A percentile compares a stretch with the other conserved stretches of the same genome.
phyloP scores from a whole-genome alignment of 495 filamentous ascomycete genomes.

The Bryoglossum gracile region DNA sequence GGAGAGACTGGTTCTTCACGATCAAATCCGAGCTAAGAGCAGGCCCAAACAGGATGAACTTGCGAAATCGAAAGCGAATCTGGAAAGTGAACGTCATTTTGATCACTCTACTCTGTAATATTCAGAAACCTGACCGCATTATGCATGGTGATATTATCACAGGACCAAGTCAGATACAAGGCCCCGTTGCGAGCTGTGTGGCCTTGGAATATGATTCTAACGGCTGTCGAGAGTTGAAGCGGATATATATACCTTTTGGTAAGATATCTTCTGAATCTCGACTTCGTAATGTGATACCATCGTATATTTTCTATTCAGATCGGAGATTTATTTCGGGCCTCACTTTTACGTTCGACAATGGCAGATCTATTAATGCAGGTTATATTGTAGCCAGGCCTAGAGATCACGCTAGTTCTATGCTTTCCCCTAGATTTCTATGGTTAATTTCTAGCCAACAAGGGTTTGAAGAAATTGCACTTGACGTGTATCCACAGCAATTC shows the following conservation, averaged over 20 bases:
- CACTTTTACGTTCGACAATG: conserved; percentile 3
- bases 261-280: background rate
- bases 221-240: conserved; percentile 4
- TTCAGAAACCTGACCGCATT: background rate
- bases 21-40: conserved; percentile 3
- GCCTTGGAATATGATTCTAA: conserved; percentile 3
- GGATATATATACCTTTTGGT: conserved; percentile 3
- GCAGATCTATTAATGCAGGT: conserved; percentile 4
- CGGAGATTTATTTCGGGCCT: conserved; percentile 7
- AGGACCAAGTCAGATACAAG: background rate
- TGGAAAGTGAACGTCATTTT: conserved; percentile 2
- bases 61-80: conserved; percentile 11
- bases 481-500: conserved; percentile 1
- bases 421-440: background rate
- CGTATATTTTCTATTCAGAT: conserved; percentile 2
- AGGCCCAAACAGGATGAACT: conserved; percentile 6
- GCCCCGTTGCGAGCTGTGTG: background rate
- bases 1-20: conserved; percentile 9
- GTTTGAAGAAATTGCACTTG: conserved; percentile 7
- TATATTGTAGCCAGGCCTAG: conserved; percentile 4
- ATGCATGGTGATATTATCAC: background rate
- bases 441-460: conserved; percentile 5
- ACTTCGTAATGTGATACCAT: conserved; percentile 3
- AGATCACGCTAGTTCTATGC: background rate
- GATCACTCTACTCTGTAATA: background rate